Evolutionary conservation across 1,139 yeast species (phyloP), one percentile per base, ranked within the genome.

Genomic region (Geotrichum australiense): DNA sequence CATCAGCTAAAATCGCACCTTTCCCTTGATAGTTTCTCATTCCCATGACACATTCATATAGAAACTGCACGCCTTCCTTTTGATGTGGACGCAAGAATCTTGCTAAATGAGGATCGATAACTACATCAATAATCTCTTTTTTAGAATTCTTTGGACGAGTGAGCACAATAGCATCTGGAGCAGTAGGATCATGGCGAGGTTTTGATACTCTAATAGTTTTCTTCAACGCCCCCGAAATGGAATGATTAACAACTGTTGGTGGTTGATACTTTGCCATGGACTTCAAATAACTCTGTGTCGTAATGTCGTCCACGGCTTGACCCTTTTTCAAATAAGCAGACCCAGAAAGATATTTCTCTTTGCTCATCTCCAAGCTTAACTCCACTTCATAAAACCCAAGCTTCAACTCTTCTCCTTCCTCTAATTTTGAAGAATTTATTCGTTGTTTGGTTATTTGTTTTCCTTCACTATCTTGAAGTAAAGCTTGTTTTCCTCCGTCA

Each of bases 1-100:
- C 97, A 60, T 91, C 98, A 0, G 98, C 98, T 38, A 91, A 62
- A 5, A 91, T 64, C 2, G 93, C 91, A 0, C 98, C 97, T 37
- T 65, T 58, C 2, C 80, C 84, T n/a, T 64, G 58, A 23, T 62
- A 61, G 20, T 70, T 65, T 27, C 70, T 62, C 47, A 70, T 63
- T 0, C 94, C 94, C 79, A 82, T 75, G 1, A 87, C 71, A 53
- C 95, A 85, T 44, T 83, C 83, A 54, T 86, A 85, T 53, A 91
- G 65, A 55, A 91, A 91, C 40, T 62, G 61, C 0, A 89, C 83
- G 1, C 96, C 98, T 51, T 81, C 91, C 10, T 74, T 60, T 56
- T 91, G 98, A 62, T 91, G 98, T 0, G 86, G 82, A 25, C 97
- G 70, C 18, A 91, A 64, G 10, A 63, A 59, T 18, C 65, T 61